Evolutionary conservation across 176 grass and related monocot species (phyloP).

Genomic region (Musa troglodytarum): DNA sequence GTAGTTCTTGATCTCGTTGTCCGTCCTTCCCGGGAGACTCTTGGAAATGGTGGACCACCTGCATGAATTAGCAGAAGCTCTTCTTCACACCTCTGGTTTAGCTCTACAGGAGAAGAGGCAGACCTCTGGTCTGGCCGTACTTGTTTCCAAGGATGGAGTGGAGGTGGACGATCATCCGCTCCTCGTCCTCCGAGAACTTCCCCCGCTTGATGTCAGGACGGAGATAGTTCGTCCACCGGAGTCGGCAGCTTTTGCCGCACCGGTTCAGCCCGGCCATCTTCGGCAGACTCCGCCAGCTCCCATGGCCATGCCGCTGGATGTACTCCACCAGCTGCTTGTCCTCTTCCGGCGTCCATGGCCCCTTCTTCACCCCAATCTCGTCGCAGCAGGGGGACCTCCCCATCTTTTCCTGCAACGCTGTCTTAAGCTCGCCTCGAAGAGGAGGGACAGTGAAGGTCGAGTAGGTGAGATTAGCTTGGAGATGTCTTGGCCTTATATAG

Average conservation of each 20-base stretch:
- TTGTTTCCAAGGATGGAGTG: slow-evolving; percentile 32
- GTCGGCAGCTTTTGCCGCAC: slow-evolving; percentile 30
- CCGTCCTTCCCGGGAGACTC: slow-evolving; percentile 15
- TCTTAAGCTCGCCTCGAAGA: too few species aligned
- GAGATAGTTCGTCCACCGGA: slow-evolving; percentile 34
- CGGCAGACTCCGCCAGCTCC: slow-evolving; percentile 24
- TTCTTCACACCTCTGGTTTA: too few species aligned
- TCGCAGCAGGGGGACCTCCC: slow-evolving; percentile 59
- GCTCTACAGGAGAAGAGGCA: too few species aligned
- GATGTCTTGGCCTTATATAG: too few species aligned
- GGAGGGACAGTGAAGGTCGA: too few species aligned
- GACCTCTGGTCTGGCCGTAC: not conserved
- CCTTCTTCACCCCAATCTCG: slow-evolving; percentile 40
- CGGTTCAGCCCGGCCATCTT: slow-evolving; percentile 23
- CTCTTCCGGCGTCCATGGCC: slow-evolving; percentile 24
- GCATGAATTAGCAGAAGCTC: not conserved
- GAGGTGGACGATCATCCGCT: slow-evolving; percentile 14
- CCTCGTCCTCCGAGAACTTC: slow-evolving; percentile 28
- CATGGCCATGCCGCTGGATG: slow-evolving; percentile 19
- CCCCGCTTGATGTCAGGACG: slow-evolving; percentile 29
- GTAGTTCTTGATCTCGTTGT: slow-evolving; percentile 22
- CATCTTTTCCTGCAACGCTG: slow-evolving; percentile 16
- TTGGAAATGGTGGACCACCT: slow-evolving; percentile 67
- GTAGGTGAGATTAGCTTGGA: too few species aligned
- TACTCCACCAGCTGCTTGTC: slow-evolving; percentile 25